Conservation (phyloP, 441 rosid genomes). For the Dalechampia spathulata region DNA sequence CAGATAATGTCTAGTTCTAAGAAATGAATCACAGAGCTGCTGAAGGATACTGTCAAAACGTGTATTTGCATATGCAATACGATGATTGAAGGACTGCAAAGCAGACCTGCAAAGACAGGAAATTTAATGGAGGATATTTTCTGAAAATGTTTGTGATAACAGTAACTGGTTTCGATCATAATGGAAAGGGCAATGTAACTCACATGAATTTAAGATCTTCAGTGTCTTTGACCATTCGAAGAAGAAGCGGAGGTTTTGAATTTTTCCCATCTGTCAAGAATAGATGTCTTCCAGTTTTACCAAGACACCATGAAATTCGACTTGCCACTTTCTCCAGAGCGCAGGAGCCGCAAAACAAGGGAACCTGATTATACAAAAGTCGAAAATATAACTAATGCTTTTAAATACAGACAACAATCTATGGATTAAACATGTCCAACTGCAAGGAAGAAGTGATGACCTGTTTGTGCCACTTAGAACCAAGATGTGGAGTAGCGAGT, state of each 20-base stretch:
- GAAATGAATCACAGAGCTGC: background rate
- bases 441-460: conserved; percentile 29
- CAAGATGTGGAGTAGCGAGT: conserved; percentile 96
- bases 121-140: conserved; percentile 6
- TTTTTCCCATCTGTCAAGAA: conserved; percentile 81
- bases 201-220: conserved; percentile 69
- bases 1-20: conserved; percentile 4
- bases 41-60: conserved; percentile 89
- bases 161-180: too few relatives aligned
- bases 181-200: conserved; percentile 25
- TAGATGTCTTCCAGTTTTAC: conserved; percentile 78
- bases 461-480: conserved; percentile 91
- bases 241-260: conserved; percentile 70
- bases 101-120: conserved; percentile 42
- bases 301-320: conserved; percentile 55
- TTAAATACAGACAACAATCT: too few relatives aligned
- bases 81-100: conserved; percentile 64
- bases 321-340: conserved; percentile 71
- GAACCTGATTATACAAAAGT: conserved; percentile 45
- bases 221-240: conserved; percentile 78
- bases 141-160: conserved; percentile 5
- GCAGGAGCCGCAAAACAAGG: conserved; percentile 78
- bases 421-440: too few relatives aligned
- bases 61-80: conserved; percentile 75
- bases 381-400: too few relatives aligned